A percentile compares a stretch with the other conserved stretches of the same genome.
phyloP scores from a whole-genome alignment of 1,284 basidiomycete species.

The Tilletia horrida region DNA sequence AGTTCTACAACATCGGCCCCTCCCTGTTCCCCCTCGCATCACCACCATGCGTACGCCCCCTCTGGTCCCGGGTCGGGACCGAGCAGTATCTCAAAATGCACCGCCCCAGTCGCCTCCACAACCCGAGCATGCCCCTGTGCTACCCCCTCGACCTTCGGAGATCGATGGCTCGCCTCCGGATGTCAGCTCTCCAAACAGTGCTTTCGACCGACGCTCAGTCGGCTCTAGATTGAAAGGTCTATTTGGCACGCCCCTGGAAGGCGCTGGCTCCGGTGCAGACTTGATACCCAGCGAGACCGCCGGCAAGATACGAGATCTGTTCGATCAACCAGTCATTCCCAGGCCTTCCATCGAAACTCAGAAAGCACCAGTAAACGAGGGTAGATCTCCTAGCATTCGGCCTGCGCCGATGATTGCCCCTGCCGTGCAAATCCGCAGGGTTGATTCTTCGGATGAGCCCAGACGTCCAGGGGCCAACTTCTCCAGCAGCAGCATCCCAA shows the following conservation, averaged over 20 bases:
- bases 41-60: background rate
- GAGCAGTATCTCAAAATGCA: background rate
- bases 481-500: background rate
- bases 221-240: constrained; percentile 19
- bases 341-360: background rate
- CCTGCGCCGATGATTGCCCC: too few species aligned
- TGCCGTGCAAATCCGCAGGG: too few species aligned
- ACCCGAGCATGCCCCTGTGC: background rate
- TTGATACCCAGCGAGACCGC: background rate
- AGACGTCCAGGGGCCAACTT: background rate
- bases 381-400: background rate
- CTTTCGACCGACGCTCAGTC: constrained; percentile 10
- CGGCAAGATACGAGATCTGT: background rate
- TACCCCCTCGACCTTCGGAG: constrained; percentile 18
- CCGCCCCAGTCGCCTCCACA: background rate
- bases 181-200: background rate
- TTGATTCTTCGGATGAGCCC: too few species aligned
- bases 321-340: background rate
- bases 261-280: constrained; percentile 1
- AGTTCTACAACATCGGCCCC: background rate
- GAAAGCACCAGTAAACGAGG: background rate
- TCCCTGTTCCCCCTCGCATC: constrained; percentile 8
- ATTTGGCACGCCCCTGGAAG: constrained; percentile 17
- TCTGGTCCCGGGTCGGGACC: background rate
- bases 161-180: background rate